Evolutionary conservation across 768 basidiomycete species (phyloP), one percentile per base, ranked within the genome.

Genomic region (Paxillus rubicundulus): DNA sequence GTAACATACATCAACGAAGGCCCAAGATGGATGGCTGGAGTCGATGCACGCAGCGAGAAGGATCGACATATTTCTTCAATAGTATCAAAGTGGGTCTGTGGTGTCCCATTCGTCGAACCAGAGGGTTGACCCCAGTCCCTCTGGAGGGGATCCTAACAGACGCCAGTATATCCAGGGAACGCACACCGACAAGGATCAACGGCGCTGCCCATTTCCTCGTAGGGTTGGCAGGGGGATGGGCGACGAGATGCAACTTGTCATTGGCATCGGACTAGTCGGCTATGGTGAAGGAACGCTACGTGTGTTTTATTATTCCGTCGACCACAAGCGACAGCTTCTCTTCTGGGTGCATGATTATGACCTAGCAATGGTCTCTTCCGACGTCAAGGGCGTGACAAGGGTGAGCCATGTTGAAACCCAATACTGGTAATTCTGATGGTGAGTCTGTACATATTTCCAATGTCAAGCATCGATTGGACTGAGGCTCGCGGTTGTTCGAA

Each of bases 11-110:
- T 17, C 20, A 2, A 13, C 18, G 18, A 6, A 32, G 16, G 1
- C 41, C 42, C 16, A 5, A 13, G 4, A 20, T 46, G 9, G 8
- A 13, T 27, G 28, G 28, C 10, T 52, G 50, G 50, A 14, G 32
- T 12, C 20, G 36, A 28, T 45, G 37, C 27, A 40, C 24, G 12
- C 82, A 84, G 59, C 81, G 82, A 0, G 82, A 85, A 65, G 83
- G 83, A 5, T 74, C 73, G 10, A 68, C 75, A 13, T 85, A 84
- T 61, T 83, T 80, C 49, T 74, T 70, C 56, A 67, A 81, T 42
- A 17, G 52, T 34, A 56, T 61, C 9, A 73, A 74, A 64, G 82
- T 79, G 45, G 0, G 69, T 48, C 32, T 12, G 12, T 32, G 2
- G 14, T n/a, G 14, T 30, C 27, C 4, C 20, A 5, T 13, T 20